These are phyloP conservation scores for Magnusiomyces paraingens DNA, from an alignment of 1,139 yeast species.

Conservation along the genomic window DNA sequence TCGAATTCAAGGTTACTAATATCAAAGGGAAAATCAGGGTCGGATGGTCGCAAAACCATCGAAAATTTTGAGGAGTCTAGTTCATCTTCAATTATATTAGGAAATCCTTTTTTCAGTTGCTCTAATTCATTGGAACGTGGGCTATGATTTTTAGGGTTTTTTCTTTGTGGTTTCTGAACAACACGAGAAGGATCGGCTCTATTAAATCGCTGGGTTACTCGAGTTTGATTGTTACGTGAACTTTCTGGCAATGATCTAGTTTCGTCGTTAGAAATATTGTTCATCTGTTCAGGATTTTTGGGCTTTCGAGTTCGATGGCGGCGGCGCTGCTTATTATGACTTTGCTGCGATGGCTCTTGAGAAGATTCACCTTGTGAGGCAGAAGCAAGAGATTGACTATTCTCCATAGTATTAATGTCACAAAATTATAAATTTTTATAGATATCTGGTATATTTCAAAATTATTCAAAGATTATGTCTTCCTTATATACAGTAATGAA, in stretches of 20 bases:
- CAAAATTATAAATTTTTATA: no score
- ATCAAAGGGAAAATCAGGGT: conserved; percentile 71
- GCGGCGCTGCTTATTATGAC: not conserved
- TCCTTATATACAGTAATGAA: no score
- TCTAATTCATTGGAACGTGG: conserved; percentile 17
- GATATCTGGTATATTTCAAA: no score
- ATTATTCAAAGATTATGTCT: no score
- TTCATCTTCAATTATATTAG: not conserved
- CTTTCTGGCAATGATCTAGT: not conserved
- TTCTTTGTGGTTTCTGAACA: conserved; percentile 21
- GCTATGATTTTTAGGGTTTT: conserved; percentile 16
- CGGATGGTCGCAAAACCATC: conserved; percentile 45
- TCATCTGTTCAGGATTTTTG: not conserved
- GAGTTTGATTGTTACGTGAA: not conserved
- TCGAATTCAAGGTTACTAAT: conserved; percentile 46
- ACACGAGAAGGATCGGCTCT: conserved; percentile 14
- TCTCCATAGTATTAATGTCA: no score
- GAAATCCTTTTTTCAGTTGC: conserved; percentile 13
- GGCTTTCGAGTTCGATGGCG: conserved; percentile 1
- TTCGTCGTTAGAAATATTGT: not conserved
- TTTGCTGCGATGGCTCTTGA: no score
- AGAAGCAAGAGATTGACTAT: no score
- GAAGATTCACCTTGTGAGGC: no score
- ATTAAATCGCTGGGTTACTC: conserved; percentile 13
- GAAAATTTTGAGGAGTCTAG: conserved; percentile 13